Evolutionary conservation across 768 basidiomycete species (phyloP), one percentile per base, ranked within the genome.

Genomic region (Leccinum arenicola): DNA sequence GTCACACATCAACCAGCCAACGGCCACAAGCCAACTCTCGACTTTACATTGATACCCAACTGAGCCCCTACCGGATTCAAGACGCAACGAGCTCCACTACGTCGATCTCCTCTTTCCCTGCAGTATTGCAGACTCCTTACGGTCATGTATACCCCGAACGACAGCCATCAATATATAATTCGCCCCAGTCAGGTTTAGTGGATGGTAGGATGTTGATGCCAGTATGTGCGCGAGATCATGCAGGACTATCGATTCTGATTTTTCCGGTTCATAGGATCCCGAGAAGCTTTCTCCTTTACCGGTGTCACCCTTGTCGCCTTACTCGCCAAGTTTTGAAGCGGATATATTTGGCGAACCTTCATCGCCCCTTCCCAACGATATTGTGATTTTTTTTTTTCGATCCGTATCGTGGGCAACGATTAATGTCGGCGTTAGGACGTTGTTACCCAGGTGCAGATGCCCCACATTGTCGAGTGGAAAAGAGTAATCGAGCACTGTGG

Each of bases 401-500:
- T 54, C 45, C 43, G 27, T 59, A 7, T 15, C 29, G 31, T 25
- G 14, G 14, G n/a, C 4, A 38, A 43, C 3, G 12, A n/a, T 49
- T 64, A 6, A 65, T 55, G 25, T n/a, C 40, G 36, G 36, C 14
- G 36, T 53, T 52, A 73, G 72, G 66, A 72, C 12, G 52, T 65
- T 4, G 57, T 38, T 10, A 68, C 66, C 6, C 66, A 64, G 36
- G 31, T 54, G 3, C 68, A 56, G 7, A 61, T 68, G 61, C 63
- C 62, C 27, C 72, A 75, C 52, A 61, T 75, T 12, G 27, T 61
- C 27, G 59, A 64, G 19, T 73, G 73, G 72, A 73, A 67, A 25
- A 52, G 49, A 33, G 61, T 66, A 4, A 49, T 51, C 35, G 61
- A 61, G 1, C 36, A 10, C 2, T 72, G 71, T 29, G 62, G 67